Conservation (phyloP, 108 stramenopile species). For the Cylindrotheca closterium region DNA sequence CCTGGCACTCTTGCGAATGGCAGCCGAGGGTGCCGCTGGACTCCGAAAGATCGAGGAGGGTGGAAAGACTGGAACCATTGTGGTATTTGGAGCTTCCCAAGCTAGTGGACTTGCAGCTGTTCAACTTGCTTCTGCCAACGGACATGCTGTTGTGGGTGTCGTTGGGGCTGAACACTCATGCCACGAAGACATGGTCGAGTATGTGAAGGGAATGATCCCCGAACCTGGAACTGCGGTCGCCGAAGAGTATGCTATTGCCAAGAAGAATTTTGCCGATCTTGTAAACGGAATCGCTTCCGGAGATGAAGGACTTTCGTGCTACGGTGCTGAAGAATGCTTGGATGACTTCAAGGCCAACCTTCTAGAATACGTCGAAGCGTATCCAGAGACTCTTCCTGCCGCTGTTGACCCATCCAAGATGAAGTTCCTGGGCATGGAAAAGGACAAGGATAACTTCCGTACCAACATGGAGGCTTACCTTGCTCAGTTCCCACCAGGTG, state of each 20-base stretch:
- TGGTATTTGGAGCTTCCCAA: conserved; percentile 79
- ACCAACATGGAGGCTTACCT: conserved; percentile 80
- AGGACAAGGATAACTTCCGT: conserved; percentile 72
- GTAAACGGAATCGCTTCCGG: conserved; percentile 57
- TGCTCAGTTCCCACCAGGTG: conserved; percentile 67
- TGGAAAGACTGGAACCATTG: conserved; percentile 53
- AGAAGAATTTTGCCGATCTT: conserved; percentile 76
- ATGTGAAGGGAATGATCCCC: conserved; percentile 67
- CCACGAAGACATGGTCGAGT: conserved; percentile 71
- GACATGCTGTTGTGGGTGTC: conserved; percentile 78
- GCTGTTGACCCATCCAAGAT: conserved; percentile 61
- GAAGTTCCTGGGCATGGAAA: conserved; percentile 80
- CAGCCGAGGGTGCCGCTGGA: conserved; percentile 81
- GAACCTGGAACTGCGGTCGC: conserved; percentile 82
- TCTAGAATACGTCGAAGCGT: conserved; percentile 57
- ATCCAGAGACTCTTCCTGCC: conserved; percentile 72
- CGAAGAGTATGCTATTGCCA: conserved; percentile 75
- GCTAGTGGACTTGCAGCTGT: conserved; percentile 66
- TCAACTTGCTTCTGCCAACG: conserved; percentile 60
- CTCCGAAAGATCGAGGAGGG: conserved; percentile 39
- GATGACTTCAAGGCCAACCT: conserved; percentile 77
- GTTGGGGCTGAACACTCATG: conserved; percentile 78
- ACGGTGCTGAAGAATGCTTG: conserved; percentile 42
- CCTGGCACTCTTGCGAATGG: conserved; percentile 76
- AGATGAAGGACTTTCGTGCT: conserved; percentile 44